phyloP scores from a whole-genome alignment of 2,329 filamentous ascomycete genomes.

The Cladosporium sp. region DNA sequence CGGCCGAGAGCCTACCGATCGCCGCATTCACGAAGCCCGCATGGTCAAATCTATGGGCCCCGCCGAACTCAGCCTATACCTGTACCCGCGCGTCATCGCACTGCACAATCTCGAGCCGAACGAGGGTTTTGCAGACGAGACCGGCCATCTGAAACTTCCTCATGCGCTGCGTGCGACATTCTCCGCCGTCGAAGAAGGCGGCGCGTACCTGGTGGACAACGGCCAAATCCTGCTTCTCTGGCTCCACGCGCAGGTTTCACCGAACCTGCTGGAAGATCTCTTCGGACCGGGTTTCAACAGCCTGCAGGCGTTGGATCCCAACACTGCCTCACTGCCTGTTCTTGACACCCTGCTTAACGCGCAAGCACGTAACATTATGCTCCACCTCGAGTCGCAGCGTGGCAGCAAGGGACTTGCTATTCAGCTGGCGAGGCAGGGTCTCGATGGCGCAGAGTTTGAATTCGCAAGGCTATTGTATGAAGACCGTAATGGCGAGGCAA shows the following conservation, averaged over 20 bases:
- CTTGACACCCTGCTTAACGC: constrained; percentile 89
- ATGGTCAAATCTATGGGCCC: constrained; percentile 84
- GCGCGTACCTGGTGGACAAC: constrained; percentile 91
- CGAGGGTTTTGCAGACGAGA: constrained; percentile 90
- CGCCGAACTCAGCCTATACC: constrained; percentile 78
- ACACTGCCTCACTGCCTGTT: constrained; percentile 70
- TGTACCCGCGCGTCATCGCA: constrained; percentile 90
- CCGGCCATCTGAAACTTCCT: constrained; percentile 81
- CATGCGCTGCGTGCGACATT: constrained; percentile 76
- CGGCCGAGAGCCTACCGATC: constrained; percentile 82
- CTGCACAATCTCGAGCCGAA: constrained; percentile 81
- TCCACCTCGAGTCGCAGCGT: constrained; percentile 73
- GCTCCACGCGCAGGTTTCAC: constrained; percentile 87
- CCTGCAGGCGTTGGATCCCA: constrained; percentile 73
- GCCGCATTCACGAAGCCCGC: constrained; percentile 83
- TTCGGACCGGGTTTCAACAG: constrained; percentile 71
- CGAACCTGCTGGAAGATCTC: constrained; percentile 82
- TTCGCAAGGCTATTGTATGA: constrained; percentile 88
- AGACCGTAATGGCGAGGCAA: constrained; percentile 94
- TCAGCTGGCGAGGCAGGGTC: constrained; percentile 82
- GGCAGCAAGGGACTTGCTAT: constrained; percentile 84
- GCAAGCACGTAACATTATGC: constrained; percentile 87
- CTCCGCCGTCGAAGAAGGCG: constrained; percentile 81
- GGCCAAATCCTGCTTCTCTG: constrained; percentile 87
- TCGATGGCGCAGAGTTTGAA: constrained; percentile 94